These are phyloP conservation scores for Phlebopus sp. DNA, from an alignment of 1,284 basidiomycete species.

Conservation along the genomic window DNA sequence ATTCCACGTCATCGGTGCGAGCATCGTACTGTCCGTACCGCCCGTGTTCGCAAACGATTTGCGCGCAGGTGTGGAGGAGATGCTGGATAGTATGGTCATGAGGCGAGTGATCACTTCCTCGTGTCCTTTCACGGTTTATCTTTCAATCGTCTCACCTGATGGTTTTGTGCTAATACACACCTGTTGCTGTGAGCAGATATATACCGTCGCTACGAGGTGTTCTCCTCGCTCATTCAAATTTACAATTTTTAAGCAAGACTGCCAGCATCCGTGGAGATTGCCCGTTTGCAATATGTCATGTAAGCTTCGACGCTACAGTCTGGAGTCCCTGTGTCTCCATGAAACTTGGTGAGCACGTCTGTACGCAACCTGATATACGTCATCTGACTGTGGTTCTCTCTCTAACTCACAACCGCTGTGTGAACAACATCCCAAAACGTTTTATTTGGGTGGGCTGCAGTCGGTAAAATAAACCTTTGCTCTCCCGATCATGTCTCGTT, in stretches of 20 bases:
- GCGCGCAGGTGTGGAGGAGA: slow-evolving; percentile 75
- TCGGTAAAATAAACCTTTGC: slow-evolving; percentile 83
- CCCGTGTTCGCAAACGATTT: slow-evolving; percentile 78
- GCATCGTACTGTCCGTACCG: slow-evolving; percentile 75
- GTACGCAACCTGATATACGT: not conserved
- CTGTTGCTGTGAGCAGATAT: slow-evolving; percentile 56
- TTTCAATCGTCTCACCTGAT: not conserved
- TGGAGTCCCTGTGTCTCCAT: slow-evolving; percentile 90
- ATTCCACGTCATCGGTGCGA: slow-evolving; percentile 67
- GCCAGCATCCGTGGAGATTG: slow-evolving; percentile 82
- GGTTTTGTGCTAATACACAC: slow-evolving; percentile 5
- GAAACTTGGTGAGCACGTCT: slow-evolving; percentile 64
- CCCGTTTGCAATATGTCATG: slow-evolving; percentile 78
- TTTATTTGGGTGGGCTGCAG: slow-evolving; percentile 37
- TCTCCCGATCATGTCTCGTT: slow-evolving; percentile 95
- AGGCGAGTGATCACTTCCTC: slow-evolving; percentile 52
- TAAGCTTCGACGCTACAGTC: slow-evolving; percentile 81
- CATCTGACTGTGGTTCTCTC: slow-evolving; percentile 1
- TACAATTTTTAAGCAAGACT: slow-evolving; percentile 65
- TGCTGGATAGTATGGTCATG: slow-evolving; percentile 93
- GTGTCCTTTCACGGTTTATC: not conserved
- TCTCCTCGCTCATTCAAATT: slow-evolving; percentile 81
- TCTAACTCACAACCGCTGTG: not conserved
- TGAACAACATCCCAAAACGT: not conserved
- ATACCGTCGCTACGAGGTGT: slow-evolving; percentile 86